A percentile compares a stretch with the other conserved stretches of the same genome.
These are phyloP conservation scores for Boechera stricta DNA, from an alignment of 345 rosid genomes.

Conservation along the genomic window DNA sequence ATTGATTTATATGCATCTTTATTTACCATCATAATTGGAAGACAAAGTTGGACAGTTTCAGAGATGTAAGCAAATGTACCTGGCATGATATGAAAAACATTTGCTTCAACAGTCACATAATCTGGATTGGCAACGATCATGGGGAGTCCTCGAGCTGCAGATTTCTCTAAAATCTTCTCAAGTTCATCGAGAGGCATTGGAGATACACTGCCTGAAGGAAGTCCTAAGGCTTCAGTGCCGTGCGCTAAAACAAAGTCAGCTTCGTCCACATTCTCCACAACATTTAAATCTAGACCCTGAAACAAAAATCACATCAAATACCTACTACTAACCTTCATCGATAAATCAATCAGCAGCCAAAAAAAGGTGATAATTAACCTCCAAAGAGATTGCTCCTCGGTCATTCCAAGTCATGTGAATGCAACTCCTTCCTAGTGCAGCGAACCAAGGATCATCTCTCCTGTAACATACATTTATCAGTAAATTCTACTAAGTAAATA, in stretches of 20 bases:
- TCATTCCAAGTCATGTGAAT: slow-evolving; percentile 96
- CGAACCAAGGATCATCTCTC: slow-evolving; percentile 98
- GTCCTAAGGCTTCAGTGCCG: slow-evolving; percentile 92
- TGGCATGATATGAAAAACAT: slow-evolving; percentile 82
- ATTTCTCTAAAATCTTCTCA: slow-evolving; percentile 75
- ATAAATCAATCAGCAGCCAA: slow-evolving; percentile 11
- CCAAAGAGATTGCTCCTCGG: slow-evolving; percentile 90
- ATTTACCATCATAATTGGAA: slow-evolving; percentile 3
- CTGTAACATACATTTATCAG: slow-evolving; percentile 47
- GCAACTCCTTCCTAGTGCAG: slow-evolving; percentile 83
- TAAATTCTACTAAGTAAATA: slow-evolving; percentile 11
- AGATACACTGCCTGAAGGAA: slow-evolving; percentile 61
- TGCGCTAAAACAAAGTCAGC: slow-evolving; percentile 91
- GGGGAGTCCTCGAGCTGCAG: slow-evolving; percentile 76
- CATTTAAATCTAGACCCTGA: slow-evolving; percentile 77
- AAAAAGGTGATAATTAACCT: slow-evolving; percentile 56
- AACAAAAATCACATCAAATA: slow-evolving; percentile 28
- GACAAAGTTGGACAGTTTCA: not conserved
- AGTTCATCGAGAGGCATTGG: slow-evolving; percentile 72
- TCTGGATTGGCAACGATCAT: slow-evolving; percentile 98
- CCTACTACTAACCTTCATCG: slow-evolving; percentile 3
- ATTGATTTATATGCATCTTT: not conserved
- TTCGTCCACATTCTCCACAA: slow-evolving; percentile 75
- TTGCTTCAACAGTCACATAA: slow-evolving; percentile 92
- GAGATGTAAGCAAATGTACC: slow-evolving; percentile 49